Base-by-base conservation (phyloP, 129 eudicot genomes). In the Flaveria bidentis region DNA sequence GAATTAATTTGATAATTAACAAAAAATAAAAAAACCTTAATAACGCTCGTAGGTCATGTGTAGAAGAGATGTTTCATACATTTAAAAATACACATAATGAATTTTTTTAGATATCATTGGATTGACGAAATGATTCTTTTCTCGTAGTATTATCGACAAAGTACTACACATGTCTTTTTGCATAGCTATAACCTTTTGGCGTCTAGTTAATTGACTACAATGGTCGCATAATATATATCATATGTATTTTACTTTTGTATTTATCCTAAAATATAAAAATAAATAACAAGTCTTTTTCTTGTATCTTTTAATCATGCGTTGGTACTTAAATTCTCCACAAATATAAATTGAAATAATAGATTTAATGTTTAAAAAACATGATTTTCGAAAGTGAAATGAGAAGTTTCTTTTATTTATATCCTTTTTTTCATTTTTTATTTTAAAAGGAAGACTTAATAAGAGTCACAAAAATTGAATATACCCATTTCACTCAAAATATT, bases 401-500 rank as follows among this genome's bases (percentile, higher is more conserved):
- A 53, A 23, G 58, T n/a, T 77, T 52, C 56, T 68, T 39, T 3
- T 67, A 10, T 2, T 9, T 76, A 2, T 14, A 16, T 10, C 26
- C 2, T 11, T 28, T 11, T 28, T 30, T 25, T 71, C 36, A 30
- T 30, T 30, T 30, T 33, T 36, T 3, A 33, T 30, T 33, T 71
- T 4, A 16, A 51, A 64, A 56, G 62, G 71, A 47, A 36, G 63
- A 75, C 72, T 75, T 47, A 47, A 26, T 58, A 45, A 60, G 61
- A 44, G 61, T 45, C 71, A 28, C 61, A 62, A 26, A 23, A 16
- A 26, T 16, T 58, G 28, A 1, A 45, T 6, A 46, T 69, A 22
- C 12, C 2, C 2, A 0, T 23, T 28, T 28, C 4, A 33, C 0
- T 36, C 6, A 60, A 39, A 17, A 20, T 56, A 58, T 41, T 57